phyloP scores from a whole-genome alignment of 495 filamentous ascomycete genomes.

The Entonaema liquescens region DNA sequence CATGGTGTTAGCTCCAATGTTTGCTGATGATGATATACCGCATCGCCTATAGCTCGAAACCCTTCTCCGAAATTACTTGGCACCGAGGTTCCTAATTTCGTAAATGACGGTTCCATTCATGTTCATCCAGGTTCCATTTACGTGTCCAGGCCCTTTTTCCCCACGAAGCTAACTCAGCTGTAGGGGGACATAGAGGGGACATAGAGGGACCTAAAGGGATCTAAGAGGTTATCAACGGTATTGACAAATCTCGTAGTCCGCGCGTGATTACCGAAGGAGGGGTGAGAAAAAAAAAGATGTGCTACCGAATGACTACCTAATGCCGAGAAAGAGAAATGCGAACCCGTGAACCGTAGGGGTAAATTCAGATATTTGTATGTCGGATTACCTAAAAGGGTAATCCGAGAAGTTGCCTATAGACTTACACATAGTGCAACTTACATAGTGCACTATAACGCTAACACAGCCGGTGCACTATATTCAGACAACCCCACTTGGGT shows the following conservation, averaged over 20 bases:
- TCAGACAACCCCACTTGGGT: slow-evolving; percentile 14
- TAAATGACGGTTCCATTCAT: slow-evolving; percentile 8
- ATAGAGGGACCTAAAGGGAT: not conserved
- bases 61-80: slow-evolving; percentile 33
- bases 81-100: slow-evolving; percentile 23
- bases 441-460: slow-evolving; percentile 18
- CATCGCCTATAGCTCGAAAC: slow-evolving; percentile 11
- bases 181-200: slow-evolving; percentile 4
- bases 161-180: slow-evolving; percentile 25
- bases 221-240: not conserved
- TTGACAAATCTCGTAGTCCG: slow-evolving; percentile 24
- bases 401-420: slow-evolving; percentile 26
- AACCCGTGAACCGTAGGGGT: slow-evolving; percentile 26
- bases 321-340: slow-evolving; percentile 31
- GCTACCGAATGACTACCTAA: slow-evolving; percentile 33
- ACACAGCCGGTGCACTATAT: slow-evolving; percentile 2
- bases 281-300: slow-evolving; percentile 18
- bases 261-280: slow-evolving; percentile 40
- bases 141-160: slow-evolving; percentile 35
- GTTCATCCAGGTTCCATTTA: slow-evolving; percentile 20
- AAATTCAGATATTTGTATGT: slow-evolving; percentile 40
- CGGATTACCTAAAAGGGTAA: slow-evolving; percentile 43
- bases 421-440: not conserved
- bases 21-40: slow-evolving; percentile 26
- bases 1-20: slow-evolving; percentile 19